phyloP scores from a whole-genome alignment of 441 rosid genomes.

The Isatis lusitanica region DNA sequence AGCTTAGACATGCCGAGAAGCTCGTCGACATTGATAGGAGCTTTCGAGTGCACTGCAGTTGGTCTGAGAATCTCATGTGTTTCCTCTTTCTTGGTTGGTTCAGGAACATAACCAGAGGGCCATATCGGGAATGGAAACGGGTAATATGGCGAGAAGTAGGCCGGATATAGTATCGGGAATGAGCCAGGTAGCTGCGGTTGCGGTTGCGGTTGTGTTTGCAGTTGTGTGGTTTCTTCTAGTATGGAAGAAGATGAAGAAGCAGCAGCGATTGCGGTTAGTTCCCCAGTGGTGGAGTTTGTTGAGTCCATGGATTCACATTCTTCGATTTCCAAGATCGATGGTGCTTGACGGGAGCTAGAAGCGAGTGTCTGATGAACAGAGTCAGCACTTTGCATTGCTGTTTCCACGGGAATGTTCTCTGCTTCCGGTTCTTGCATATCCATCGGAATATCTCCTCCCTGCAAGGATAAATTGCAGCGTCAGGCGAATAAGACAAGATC shows the following conservation, averaged over 20 bases:
- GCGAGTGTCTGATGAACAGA: conserved; percentile 38
- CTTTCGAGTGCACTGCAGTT: conserved; percentile 67
- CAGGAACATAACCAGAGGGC: conserved; percentile 52
- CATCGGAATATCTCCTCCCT: conserved; percentile 61
- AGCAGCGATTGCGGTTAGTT: conserved; percentile 43
- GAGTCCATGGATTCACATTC: conserved; percentile 95
- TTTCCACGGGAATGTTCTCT: conserved; percentile 43
- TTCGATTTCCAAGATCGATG: conserved; percentile 52
- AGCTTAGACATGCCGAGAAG: conserved; percentile 74
- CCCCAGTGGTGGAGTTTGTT: conserved; percentile 68
- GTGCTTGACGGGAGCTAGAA: conserved; percentile 49
- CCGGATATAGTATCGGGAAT: conserved; percentile 72
- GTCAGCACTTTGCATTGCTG: conserved; percentile 36
- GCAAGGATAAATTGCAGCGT: conserved; percentile 22
- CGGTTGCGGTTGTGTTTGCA: conserved; percentile 40
- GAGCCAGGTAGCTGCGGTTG: conserved; percentile 51
- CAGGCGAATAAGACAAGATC: not conserved
- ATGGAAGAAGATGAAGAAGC: conserved; percentile 32
- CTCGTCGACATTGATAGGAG: conserved; percentile 67
- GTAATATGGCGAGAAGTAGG: conserved; percentile 68
- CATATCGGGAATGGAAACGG: conserved; percentile 67
- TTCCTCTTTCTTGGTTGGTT: conserved; percentile 59
- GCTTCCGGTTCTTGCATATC: conserved; percentile 55
- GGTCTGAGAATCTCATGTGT: conserved; percentile 76
- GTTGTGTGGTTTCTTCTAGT: conserved; percentile 41